A percentile compares a stretch with the other conserved stretches of the same genome.
phyloP scores from a whole-genome alignment of 139 green algal genomes.

The Yamagishiella unicocca region DNA sequence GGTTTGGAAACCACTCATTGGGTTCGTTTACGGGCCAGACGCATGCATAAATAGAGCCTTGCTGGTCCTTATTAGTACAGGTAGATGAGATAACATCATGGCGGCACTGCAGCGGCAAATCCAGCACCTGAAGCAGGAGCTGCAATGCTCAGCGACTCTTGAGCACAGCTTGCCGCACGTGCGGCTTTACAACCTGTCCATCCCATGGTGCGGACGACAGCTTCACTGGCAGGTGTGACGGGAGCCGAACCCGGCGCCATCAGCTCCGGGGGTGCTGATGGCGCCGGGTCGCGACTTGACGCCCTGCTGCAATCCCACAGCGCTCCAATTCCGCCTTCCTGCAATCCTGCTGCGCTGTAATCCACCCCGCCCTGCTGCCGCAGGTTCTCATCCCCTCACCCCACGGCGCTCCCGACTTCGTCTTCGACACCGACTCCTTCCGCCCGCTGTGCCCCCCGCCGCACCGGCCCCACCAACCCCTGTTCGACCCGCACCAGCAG shows the following conservation, averaged over 20 bases:
- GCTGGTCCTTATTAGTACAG: too few relatives aligned
- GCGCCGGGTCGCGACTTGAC: too few relatives aligned
- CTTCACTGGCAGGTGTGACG: constrained; percentile 27
- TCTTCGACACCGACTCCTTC: constrained; percentile 36
- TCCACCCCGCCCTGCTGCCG: neutral
- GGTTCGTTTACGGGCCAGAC: too few relatives aligned
- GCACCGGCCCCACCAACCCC: neutral
- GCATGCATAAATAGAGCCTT: too few relatives aligned
- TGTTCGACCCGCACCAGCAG: neutral
- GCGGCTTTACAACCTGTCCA: neutral
- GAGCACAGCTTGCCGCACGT: neutral
- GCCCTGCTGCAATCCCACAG: too few relatives aligned
- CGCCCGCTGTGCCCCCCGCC: neutral
- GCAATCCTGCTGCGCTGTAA: neutral
- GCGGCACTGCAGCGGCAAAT: neutral
- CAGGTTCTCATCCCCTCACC: neutral
- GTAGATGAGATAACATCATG: too few relatives aligned
- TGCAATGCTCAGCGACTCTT: constrained; percentile 5
- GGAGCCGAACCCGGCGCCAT: too few relatives aligned
- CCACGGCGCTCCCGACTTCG: neutral
- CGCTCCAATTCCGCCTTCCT: neutral
- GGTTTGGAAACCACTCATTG: too few relatives aligned
- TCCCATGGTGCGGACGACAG: constrained; percentile 25
- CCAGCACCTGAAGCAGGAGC: neutral
- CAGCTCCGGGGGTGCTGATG: too few relatives aligned